These are phyloP conservation scores for Vachellia pachyceras DNA, from an alignment of 306 rosid species.

Conservation along the genomic window DNA sequence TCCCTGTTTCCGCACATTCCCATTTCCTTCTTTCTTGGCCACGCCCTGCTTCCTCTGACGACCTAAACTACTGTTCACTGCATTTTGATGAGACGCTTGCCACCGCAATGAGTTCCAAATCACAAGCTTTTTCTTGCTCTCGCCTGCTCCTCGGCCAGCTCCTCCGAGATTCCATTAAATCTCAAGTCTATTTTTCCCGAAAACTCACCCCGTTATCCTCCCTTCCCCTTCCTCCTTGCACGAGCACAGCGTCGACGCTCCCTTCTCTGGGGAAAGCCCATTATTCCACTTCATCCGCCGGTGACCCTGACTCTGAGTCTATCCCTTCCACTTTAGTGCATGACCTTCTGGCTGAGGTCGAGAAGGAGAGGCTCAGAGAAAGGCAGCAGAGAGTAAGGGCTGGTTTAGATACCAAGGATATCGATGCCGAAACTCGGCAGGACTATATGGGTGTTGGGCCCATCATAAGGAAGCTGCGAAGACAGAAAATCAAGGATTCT, in stretches of 20 bases:
- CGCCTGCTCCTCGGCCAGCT: conserved; percentile 33
- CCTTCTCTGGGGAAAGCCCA: conserved; percentile 27
- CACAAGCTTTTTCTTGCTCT: not conserved
- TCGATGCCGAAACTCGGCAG: conserved; percentile 60
- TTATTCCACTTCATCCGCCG: conserved; percentile 50
- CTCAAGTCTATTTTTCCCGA: conserved; percentile 32
- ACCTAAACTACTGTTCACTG: not conserved
- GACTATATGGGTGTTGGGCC: conserved; percentile 75
- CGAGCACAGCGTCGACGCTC: not conserved
- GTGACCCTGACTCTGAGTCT: not conserved
- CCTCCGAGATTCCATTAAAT: conserved; percentile 40
- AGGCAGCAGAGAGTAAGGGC: conserved; percentile 57
- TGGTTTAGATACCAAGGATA: conserved; percentile 69
- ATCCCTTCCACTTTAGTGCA: conserved; percentile 35
- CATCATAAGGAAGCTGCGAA: conserved; percentile 69
- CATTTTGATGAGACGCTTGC: not conserved
- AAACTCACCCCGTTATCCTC: conserved; percentile 25
- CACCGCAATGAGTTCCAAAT: not conserved
- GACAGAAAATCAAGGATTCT: conserved; percentile 49
- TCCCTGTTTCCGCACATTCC: not conserved
- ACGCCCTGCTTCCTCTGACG: not conserved
- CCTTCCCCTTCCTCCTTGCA: conserved; percentile 39
- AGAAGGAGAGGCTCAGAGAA: conserved; percentile 68
- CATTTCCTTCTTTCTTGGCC: not conserved
- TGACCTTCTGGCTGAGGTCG: conserved; percentile 66